These are phyloP conservation scores for Nannochloropsis granulata DNA, from an alignment of 108 stramenopile genomes.

Conservation along the genomic window DNA sequence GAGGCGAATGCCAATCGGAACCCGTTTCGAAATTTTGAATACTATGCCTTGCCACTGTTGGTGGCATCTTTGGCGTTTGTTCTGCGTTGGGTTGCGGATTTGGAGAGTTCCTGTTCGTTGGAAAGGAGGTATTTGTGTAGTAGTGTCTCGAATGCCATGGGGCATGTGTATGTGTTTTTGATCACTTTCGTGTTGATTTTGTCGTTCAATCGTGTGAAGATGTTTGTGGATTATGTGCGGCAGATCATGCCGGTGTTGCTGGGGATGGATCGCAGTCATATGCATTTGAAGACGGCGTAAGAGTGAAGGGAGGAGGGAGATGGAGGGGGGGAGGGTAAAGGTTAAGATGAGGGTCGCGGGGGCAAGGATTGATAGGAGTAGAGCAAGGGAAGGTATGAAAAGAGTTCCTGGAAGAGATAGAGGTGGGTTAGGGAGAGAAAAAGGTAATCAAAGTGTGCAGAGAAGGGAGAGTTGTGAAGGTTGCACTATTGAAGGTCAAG, in stretches of 20 bases:
- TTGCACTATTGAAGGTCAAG: no score
- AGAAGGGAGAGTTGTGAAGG: no score
- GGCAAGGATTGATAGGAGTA: no score
- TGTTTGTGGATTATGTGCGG: slow-evolving; percentile 5
- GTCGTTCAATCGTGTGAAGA: slow-evolving; percentile 6
- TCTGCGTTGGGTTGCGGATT: slow-evolving; percentile 38
- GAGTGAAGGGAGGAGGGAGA: no score
- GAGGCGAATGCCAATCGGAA: slow-evolving; percentile 69
- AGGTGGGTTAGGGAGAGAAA: no score
- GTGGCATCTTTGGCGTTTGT: slow-evolving; percentile 59
- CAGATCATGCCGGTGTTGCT: slow-evolving; percentile 7
- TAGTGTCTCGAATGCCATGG: slow-evolving; percentile 12
- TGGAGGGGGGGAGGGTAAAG: no score
- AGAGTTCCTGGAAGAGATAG: no score
- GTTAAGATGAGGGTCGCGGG: no score
- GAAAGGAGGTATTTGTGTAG: slow-evolving; percentile 3
- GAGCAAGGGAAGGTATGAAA: no score
- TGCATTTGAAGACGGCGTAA: background rate
- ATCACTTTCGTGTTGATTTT: slow-evolving; percentile 11
- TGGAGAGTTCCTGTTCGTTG: slow-evolving; percentile 1
- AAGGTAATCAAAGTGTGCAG: no score
- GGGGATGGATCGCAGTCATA: background rate
- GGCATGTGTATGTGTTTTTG: slow-evolving; percentile 21
- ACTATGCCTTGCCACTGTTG: slow-evolving; percentile 60
- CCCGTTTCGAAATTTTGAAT: slow-evolving; percentile 69